Percentiles rank a stretch among this genome's conserved stretches.
phyloP scores from a whole-genome alignment of 768 basidiomycete genomes.

The Xerocomellus dryophilus region DNA sequence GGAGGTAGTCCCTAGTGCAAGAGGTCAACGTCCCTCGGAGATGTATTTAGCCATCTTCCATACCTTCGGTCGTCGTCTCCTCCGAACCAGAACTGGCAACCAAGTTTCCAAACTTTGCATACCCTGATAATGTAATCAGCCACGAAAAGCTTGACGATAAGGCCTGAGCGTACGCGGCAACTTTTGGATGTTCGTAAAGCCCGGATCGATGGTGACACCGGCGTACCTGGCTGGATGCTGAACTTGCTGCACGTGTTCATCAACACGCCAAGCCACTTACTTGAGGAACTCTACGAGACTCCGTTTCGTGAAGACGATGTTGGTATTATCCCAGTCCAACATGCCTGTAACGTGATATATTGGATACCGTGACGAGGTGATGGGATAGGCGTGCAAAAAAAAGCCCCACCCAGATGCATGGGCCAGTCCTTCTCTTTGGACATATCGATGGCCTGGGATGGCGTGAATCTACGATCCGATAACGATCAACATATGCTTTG shows the following conservation, averaged over 20 bases:
- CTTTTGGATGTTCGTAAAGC: constrained; percentile 70
- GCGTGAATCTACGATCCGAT: constrained; percentile 49
- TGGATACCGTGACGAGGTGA: not conserved
- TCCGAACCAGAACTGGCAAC: constrained; percentile 9
- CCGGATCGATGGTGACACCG: constrained; percentile 73
- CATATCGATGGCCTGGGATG: constrained; percentile 52
- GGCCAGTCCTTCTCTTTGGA: constrained; percentile 75
- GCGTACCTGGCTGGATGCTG: constrained; percentile 51
- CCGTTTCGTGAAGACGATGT: constrained; percentile 78
- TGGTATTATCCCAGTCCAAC: constrained; percentile 78
- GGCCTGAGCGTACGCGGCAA: constrained; percentile 54
- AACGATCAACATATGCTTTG: not conserved
- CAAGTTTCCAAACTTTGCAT: constrained; percentile 66
- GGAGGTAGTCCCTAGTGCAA: constrained; percentile 9
- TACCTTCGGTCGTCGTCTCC: constrained; percentile 30
- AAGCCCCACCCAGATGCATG: constrained; percentile 55
- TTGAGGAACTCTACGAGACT: constrained; percentile 74
- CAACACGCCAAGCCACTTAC: constrained; percentile 36
- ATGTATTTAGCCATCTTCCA: not conserved
- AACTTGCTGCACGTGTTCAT: constrained; percentile 19
- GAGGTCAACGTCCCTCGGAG: not conserved
- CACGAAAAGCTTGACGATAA: not conserved
- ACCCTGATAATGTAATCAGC: constrained; percentile 42
- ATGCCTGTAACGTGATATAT: constrained; percentile 44
- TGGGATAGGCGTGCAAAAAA: not conserved